A percentile compares a stretch with the other conserved stretches of the same genome.
These are phyloP conservation scores for Podila epigama DNA, from an alignment of 192 early-diverging fungal genomes.

Conservation along the genomic window DNA sequence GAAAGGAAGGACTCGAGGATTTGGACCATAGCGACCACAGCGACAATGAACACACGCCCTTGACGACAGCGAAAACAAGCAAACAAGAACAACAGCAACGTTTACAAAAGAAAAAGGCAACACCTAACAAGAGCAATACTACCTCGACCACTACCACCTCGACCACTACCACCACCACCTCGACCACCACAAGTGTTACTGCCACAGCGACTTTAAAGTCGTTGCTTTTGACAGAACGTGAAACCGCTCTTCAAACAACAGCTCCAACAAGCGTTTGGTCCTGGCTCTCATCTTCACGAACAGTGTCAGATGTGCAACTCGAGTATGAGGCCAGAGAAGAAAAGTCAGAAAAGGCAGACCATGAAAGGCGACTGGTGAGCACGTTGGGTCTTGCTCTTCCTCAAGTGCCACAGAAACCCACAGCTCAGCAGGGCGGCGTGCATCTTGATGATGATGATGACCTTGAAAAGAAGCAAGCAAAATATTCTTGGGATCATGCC, in stretches of 20 bases:
- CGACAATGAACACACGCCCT: background rate
- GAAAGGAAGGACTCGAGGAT: background rate
- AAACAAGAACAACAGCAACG: no score
- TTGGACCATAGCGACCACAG: background rate
- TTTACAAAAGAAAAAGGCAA: no score
- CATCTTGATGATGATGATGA: background rate
- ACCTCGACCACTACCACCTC: no score
- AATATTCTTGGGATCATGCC: conserved; percentile 1
- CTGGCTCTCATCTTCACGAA: background rate
- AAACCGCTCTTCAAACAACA: background rate
- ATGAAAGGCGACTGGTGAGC: no score
- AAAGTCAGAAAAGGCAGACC: background rate
- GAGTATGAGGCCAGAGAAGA: background rate
- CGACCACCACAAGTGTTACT: no score
- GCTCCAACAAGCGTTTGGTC: background rate
- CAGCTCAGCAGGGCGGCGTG: no score
- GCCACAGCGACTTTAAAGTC: background rate
- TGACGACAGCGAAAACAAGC: background rate
- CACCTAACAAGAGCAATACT: no score
- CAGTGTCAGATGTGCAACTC: background rate
- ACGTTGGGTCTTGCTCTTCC: no score
- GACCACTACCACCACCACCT: no score
- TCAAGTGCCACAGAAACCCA: no score
- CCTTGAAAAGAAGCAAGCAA: conserved; percentile 9
- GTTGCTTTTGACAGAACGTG: background rate